Evolutionary conservation across 257 asterid genomes (phyloP).

Genomic region (Gynochthodes officinalis): DNA sequence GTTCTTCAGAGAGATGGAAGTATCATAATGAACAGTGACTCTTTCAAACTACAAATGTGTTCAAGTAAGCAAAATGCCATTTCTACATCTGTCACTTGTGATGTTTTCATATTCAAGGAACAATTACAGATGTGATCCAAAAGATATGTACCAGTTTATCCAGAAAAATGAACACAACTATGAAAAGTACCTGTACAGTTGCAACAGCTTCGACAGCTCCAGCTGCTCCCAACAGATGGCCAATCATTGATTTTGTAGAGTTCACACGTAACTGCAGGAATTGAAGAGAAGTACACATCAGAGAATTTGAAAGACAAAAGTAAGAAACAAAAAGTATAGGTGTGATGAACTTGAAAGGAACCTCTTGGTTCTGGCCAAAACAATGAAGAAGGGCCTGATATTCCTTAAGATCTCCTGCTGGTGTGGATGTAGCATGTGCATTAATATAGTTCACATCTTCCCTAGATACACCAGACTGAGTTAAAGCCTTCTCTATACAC

Average conservation of each 20-base stretch:
- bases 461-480: slow-evolving; percentile 84
- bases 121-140: slow-evolving; percentile 3
- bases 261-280: slow-evolving; percentile 76
- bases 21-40: background rate
- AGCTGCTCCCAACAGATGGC: slow-evolving; percentile 98
- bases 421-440: slow-evolving; percentile 99
- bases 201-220: slow-evolving; percentile 99
- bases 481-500: slow-evolving; percentile 91
- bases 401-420: slow-evolving; percentile 92
- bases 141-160: slow-evolving; percentile 13
- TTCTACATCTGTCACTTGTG: background rate
- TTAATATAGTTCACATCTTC: slow-evolving; percentile 91
- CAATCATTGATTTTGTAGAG: slow-evolving; percentile 96
- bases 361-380: slow-evolving; percentile 94
- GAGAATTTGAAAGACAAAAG: slow-evolving; percentile 5
- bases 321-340: slow-evolving; percentile 1
- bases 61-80: background rate
- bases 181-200: slow-evolving; percentile 69
- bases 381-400: slow-evolving; percentile 77
- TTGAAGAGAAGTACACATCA: slow-evolving; percentile 9
- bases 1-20: background rate
- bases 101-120: background rate
- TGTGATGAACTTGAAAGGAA: slow-evolving; percentile 24
- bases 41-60: background rate
- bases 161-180: background rate